These are phyloP conservation scores for Trichosanthes truncata DNA, from an alignment of 306 rosid species.

Conservation along the genomic window DNA sequence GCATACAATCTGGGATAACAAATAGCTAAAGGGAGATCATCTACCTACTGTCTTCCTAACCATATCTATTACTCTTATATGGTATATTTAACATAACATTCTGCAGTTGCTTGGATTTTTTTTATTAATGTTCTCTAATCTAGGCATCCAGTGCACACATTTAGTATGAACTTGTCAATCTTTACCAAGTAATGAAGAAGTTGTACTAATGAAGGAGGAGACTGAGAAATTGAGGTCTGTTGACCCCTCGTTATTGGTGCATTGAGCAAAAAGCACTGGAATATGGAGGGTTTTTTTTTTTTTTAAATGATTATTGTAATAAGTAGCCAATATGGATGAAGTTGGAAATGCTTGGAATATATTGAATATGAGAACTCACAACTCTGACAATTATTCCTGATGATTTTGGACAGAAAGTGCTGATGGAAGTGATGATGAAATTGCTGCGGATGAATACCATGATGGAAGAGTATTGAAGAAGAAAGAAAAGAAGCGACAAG, in stretches of 20 bases:
- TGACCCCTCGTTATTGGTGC: not conserved
- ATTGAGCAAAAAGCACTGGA: not conserved
- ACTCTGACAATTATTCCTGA: not conserved
- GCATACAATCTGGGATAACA: not conserved
- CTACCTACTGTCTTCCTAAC: not conserved
- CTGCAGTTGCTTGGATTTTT: not conserved
- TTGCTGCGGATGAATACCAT: slow-evolving; percentile 32
- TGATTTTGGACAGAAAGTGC: slow-evolving; percentile 34
- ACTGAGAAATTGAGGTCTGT: not conserved
- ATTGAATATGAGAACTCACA: not conserved
- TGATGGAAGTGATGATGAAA: slow-evolving; percentile 75
- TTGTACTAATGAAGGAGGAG: not conserved
- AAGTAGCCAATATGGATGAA: not conserved
- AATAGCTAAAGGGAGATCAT: not conserved
- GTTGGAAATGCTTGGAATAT: not conserved
- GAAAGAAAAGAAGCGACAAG: slow-evolving; percentile 78
- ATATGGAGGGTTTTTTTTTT: not conserved
- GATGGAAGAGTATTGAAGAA: slow-evolving; percentile 56
- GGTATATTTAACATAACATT: not conserved
- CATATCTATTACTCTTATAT: not conserved
- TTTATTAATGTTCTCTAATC: not conserved
- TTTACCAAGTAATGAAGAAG: not conserved
- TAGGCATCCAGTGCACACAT: not conserved
- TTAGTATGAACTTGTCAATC: not conserved
- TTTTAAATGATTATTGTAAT: not conserved